phyloP scores from a whole-genome alignment of 805 yeast species.

The Suhomyces vadensis region DNA sequence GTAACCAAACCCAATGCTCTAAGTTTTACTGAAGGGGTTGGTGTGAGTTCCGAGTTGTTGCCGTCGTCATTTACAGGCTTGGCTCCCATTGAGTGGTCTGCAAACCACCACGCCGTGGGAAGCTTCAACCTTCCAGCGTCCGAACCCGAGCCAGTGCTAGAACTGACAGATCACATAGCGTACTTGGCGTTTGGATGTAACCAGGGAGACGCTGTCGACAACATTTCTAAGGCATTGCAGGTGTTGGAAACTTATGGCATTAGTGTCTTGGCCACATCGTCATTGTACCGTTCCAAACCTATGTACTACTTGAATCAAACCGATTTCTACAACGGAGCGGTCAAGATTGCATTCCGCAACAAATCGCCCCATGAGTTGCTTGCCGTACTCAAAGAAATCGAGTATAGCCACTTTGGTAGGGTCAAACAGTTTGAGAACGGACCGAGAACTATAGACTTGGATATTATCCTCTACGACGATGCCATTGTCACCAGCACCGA shows the following conservation, averaged over 20 bases:
- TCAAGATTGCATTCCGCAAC: constrained; percentile 61
- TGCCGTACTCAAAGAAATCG: constrained; percentile 66
- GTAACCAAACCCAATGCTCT: constrained; percentile 90
- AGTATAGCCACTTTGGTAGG: constrained; percentile 67
- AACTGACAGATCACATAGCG: constrained; percentile 46
- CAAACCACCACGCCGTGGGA: background rate
- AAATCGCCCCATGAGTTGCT: constrained; percentile 64
- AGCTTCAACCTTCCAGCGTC: constrained; percentile 37
- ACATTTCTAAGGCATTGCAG: constrained; percentile 57
- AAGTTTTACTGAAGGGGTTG: constrained; percentile 84
- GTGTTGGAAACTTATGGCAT: constrained; percentile 45
- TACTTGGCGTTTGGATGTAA: constrained; percentile 91
- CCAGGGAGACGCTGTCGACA: constrained; percentile 65
- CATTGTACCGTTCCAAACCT: constrained; percentile 85
- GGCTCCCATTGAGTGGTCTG: constrained; percentile 15
- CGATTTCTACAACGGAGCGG: constrained; percentile 81
- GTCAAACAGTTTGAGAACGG: constrained; percentile 85
- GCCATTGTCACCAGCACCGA: constrained; percentile 54
- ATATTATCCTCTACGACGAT: constrained; percentile 72
- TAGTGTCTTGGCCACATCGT: constrained; percentile 61
- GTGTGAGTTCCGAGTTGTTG: constrained; percentile 67
- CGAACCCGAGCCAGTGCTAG: constrained; percentile 12
- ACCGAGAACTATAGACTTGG: constrained; percentile 89
- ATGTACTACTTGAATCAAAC: constrained; percentile 86
- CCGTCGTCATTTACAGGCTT: constrained; percentile 38